Conservation (phyloP, 371 early-diverging fungal genomes). For the Capillidium heterosporum region DNA sequence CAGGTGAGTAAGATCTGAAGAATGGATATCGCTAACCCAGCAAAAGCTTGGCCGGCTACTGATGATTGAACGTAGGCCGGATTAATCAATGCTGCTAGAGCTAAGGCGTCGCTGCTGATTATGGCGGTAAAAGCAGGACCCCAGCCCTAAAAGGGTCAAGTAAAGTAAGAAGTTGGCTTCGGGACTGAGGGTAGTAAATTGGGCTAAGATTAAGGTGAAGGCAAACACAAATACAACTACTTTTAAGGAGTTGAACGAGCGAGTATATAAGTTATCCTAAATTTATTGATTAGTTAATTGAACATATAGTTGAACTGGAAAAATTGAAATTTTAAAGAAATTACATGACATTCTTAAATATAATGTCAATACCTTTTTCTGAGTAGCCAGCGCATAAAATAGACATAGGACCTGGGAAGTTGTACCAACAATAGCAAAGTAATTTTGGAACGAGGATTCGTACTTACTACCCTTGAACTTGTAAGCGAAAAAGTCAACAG, state of each 20-base stretch:
- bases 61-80: background rate
- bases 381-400: constrained; percentile 31
- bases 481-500: constrained; percentile 44
- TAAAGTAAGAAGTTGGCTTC: background rate
- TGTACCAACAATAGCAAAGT: constrained; percentile 47
- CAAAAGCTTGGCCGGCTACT: background rate
- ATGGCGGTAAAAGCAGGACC: background rate
- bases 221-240: background rate
- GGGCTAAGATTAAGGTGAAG: background rate
- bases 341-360: background rate
- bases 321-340: background rate
- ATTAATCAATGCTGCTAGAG: background rate
- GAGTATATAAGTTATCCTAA: background rate
- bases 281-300: background rate
- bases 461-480: constrained; percentile 36
- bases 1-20: background rate
- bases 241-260: background rate
- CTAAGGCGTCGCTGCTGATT: constrained; percentile 1
- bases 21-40: background rate
- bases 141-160: background rate
- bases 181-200: background rate
- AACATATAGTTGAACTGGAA: background rate
- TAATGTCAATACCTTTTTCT: constrained; percentile 26
- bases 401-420: constrained; percentile 33
- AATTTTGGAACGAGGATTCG: constrained; percentile 50